These are phyloP conservation scores for Gossypium schwendimanii DNA, from an alignment of 441 rosid species.

Conservation along the genomic window DNA sequence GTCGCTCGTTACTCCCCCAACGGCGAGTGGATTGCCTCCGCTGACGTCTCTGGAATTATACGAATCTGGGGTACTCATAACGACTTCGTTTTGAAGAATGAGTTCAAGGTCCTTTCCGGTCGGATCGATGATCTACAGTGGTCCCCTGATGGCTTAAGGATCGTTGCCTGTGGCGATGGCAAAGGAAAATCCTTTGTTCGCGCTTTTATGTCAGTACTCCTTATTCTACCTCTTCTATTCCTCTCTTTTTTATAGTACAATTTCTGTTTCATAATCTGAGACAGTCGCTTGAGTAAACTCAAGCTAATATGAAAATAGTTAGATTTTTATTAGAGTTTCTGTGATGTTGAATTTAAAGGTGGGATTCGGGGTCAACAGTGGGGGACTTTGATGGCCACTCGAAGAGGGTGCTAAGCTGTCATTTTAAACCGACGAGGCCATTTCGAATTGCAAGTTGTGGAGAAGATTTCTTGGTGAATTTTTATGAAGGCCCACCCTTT, in stretches of 20 bases:
- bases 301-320: not conserved
- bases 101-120: slow-evolving; percentile 55
- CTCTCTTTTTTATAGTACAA: not conserved
- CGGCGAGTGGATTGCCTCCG: slow-evolving; percentile 83
- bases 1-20: slow-evolving; percentile 69
- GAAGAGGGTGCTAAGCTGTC: slow-evolving; percentile 57
- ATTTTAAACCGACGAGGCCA: slow-evolving; percentile 63
- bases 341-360: slow-evolving; percentile 32
- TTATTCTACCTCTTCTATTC: too few species aligned
- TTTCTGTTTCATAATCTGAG: not conserved
- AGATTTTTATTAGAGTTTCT: not conserved
- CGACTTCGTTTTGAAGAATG: slow-evolving; percentile 63
- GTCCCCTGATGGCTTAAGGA: slow-evolving; percentile 66
- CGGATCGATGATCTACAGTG: slow-evolving; percentile 78
- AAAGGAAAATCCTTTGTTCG: slow-evolving; percentile 72
- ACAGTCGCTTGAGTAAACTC: not conserved
- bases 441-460: slow-evolving; percentile 70
- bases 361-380: slow-evolving; percentile 70
- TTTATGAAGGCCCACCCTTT: slow-evolving; percentile 75
- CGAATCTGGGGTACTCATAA: slow-evolving; percentile 71
- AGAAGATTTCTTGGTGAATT: slow-evolving; percentile 67
- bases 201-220: slow-evolving; percentile 50
- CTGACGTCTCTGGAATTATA: slow-evolving; percentile 52
- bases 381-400: slow-evolving; percentile 82
- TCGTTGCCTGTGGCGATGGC: slow-evolving; percentile 73